A percentile compares a stretch with the other conserved stretches of the same genome.
Evolutionary conservation across 768 basidiomycete species (phyloP).

Genomic region (Suillus bovinus): DNA sequence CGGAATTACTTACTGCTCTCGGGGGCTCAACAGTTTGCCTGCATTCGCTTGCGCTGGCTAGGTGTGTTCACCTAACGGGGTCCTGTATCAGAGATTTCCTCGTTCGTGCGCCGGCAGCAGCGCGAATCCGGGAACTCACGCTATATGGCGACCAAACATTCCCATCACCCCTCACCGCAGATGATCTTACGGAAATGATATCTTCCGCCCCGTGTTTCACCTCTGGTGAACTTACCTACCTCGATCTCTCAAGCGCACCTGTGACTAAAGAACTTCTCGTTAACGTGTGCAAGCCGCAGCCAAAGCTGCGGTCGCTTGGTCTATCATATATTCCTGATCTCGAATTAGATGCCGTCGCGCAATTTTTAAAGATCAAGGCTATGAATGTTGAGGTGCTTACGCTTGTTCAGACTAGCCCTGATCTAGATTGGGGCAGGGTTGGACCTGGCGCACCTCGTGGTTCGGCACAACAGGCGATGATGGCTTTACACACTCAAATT

Average conservation of each 20-base stretch:
- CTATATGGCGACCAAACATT: slow-evolving; percentile 90
- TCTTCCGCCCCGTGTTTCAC: slow-evolving; percentile 77
- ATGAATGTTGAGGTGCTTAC: slow-evolving; percentile 85
- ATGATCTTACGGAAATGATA: slow-evolving; percentile 69
- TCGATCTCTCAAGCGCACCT: slow-evolving; percentile 87
- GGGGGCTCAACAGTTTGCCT: slow-evolving; percentile 70
- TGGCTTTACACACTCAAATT: slow-evolving; percentile 73
- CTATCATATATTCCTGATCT: slow-evolving; percentile 83
- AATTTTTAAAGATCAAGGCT: slow-evolving; percentile 70
- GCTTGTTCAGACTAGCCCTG: slow-evolving; percentile 71
- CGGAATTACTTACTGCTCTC: slow-evolving; percentile 71
- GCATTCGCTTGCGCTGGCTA: slow-evolving; percentile 77
- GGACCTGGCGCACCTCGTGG: slow-evolving; percentile 34
- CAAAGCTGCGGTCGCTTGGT: slow-evolving; percentile 81
- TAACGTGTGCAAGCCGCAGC: slow-evolving; percentile 59
- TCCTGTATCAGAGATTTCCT: slow-evolving; percentile 76
- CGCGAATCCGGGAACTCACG: slow-evolving; percentile 71
- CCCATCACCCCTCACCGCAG: slow-evolving; percentile 63
- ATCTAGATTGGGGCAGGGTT: slow-evolving; percentile 59
- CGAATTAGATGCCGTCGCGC: slow-evolving; percentile 59
- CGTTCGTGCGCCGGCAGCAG: slow-evolving; percentile 62
- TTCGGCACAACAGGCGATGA: slow-evolving; percentile 67
- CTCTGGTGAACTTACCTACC: slow-evolving; percentile 73
- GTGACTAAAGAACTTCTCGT: slow-evolving; percentile 57
- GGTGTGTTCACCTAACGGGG: slow-evolving; percentile 83